A percentile compares a stretch with the other conserved stretches of the same genome.
Evolutionary conservation across 352 stramenopile species (phyloP).

Genomic region (Phytopythium mirpurense): DNA sequence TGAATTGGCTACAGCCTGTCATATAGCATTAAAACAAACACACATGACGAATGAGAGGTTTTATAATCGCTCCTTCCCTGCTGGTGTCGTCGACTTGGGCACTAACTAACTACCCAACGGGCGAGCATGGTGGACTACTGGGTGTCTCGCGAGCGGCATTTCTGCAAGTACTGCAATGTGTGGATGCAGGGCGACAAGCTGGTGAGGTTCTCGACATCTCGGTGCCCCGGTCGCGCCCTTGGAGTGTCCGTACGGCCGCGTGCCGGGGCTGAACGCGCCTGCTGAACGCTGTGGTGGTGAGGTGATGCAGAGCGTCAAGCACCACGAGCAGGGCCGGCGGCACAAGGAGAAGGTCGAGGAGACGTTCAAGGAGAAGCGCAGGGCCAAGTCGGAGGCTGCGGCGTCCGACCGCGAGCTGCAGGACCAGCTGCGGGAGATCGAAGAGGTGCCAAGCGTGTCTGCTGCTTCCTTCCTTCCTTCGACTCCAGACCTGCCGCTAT

Average conservation of each 20-base stretch:
- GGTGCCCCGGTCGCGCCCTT: not conserved
- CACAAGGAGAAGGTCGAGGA: conserved; percentile 78
- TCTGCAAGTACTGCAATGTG: conserved; percentile 87
- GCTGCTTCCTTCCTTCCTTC: no score
- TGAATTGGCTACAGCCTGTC: not conserved
- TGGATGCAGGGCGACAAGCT: conserved; percentile 81
- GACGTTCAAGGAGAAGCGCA: conserved; percentile 65
- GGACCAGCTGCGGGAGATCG: conserved; percentile 68
- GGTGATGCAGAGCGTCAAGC: conserved; percentile 81
- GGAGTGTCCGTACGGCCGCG: not conserved
- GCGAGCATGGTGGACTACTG: conserved; percentile 58
- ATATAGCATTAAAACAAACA: not conserved
- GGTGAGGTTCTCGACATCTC: conserved; percentile 17
- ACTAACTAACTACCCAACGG: no score
- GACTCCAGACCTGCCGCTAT: no score
- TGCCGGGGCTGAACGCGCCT: not conserved
- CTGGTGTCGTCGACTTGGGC: no score
- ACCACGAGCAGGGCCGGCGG: conserved; percentile 70
- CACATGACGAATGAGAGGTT: not conserved
- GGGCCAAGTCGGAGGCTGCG: conserved; percentile 55
- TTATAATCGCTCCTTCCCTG: not conserved
- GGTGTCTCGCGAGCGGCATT: conserved; percentile 65
- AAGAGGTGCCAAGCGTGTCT: no score
- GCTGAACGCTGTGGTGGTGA: no score
- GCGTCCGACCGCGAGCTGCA: conserved; percentile 53